A percentile compares a stretch with the other conserved stretches of the same genome.
Conservation (phyloP, 2,329 filamentous ascomycete genomes). For the Cordyceps tenuipes region DNA sequence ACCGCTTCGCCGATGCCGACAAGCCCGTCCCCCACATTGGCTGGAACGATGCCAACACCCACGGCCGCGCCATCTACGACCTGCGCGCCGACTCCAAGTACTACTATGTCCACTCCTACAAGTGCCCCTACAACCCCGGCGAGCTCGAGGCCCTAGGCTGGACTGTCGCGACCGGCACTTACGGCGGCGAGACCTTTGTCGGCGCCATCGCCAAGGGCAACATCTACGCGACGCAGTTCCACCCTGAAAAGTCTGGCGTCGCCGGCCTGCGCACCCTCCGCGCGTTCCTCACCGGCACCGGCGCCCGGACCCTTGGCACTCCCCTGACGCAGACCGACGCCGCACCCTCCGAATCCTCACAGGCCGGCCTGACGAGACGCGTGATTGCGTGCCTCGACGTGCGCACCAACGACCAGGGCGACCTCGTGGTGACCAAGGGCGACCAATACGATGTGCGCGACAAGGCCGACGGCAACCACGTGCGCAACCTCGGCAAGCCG, state of each 20-base stretch:
- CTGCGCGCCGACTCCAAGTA: conserved; percentile 80
- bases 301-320: conserved; percentile 40
- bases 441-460: conserved; percentile 98
- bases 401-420: conserved; percentile 84
- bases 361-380: conserved; percentile 75
- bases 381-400: conserved; percentile 97
- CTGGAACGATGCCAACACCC: conserved; percentile 83
- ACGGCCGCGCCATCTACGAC: conserved; percentile 57
- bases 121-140: conserved; percentile 64
- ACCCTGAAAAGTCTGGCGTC: conserved; percentile 92
- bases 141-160: conserved; percentile 75
- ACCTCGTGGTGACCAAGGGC: conserved; percentile 95
- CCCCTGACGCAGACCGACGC: conserved; percentile 6
- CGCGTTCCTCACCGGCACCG: conserved; percentile 73
- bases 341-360: background rate
- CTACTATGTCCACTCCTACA: conserved; percentile 98
- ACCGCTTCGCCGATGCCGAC: conserved; percentile 64
- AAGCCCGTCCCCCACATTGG: conserved; percentile 99
- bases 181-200: conserved; percentile 83
- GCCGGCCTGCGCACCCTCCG: conserved; percentile 78
- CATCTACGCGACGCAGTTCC: conserved; percentile 88
- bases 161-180: conserved; percentile 83
- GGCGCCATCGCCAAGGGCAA: conserved; percentile 82
- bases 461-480: conserved; percentile 56
- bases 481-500: conserved; percentile 92